Evolutionary conservation across 495 filamentous ascomycete species (phyloP), one percentile per base, ranked within the genome.

Genomic region (Lophiotrema nucula): DNA sequence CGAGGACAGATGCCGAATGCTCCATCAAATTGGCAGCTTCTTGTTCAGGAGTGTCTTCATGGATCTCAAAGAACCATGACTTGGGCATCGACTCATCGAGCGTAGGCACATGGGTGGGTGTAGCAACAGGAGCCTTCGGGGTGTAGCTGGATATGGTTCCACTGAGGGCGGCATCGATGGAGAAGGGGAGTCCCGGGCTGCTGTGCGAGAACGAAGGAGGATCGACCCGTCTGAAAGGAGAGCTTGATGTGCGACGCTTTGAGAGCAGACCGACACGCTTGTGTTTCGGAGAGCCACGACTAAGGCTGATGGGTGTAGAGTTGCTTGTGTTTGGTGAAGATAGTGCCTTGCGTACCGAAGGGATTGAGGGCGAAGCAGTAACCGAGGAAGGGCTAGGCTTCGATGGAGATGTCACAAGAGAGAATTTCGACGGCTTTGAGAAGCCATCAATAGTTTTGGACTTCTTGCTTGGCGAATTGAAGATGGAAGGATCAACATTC

Each of bases 41-140:
- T 62, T 98, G 89, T 62, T 95, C 88, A 26, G 83, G 81, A 0
- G 88, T 88, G 72, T 98, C 93, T 68, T 96, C 92, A 67, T 98
- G 85, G 71, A 98, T 97, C 38, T 90, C 85, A 70, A 97, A 97
- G 74, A 86, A 86, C 92, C 92, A 97, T 15, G 81, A 80, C 21
- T 83, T 81, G 22, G 76, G 73, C 69, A 74, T 77, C 18, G 71
- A 25, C 54, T 73, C 76, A 39, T 78, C 72, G 28, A 58, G 19
- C 18, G 39, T 44, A 0, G 56, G 53, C 4, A 41, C 45, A 31
- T 56, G 45, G 42, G 1, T 49, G 24, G 47, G 47, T 23, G 61
- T 49, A 16, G 42, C 56, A 24, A 54, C 51, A 1, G 66, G 56
- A 42, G 64, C 52, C 51, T 71, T 74, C 21, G 73, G 69, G 2